These are phyloP conservation scores for Ceriops zippeliana DNA, from an alignment of 345 rosid species.

Conservation along the genomic window DNA sequence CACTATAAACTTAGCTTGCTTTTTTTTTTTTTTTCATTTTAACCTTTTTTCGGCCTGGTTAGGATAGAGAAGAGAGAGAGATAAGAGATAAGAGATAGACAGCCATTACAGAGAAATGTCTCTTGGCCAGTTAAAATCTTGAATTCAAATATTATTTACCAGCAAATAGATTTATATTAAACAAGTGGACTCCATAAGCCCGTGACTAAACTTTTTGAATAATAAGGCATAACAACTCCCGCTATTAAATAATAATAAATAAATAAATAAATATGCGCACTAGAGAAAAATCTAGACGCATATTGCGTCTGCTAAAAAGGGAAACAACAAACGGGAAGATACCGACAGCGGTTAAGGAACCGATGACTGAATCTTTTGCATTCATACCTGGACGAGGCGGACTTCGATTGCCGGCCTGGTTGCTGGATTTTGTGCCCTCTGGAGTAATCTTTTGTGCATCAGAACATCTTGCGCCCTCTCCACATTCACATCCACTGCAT, in stretches of 20 bases:
- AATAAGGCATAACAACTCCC: slow-evolving; percentile 4
- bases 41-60: too few relatives aligned
- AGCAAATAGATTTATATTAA: too few relatives aligned
- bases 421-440: slow-evolving; percentile 44
- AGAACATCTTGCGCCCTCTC: slow-evolving; percentile 64
- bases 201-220: background rate
- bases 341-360: slow-evolving; percentile 1
- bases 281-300: slow-evolving; percentile 12
- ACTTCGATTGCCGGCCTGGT: slow-evolving; percentile 61
- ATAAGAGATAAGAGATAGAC: too few relatives aligned
- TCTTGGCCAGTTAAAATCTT: too few relatives aligned
- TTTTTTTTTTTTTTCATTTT: too few relatives aligned
- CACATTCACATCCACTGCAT: slow-evolving; percentile 59
- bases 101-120: too few relatives aligned
- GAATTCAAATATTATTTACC: too few relatives aligned
- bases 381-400: slow-evolving; percentile 50
- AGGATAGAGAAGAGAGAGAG: too few relatives aligned
- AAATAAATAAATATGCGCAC: background rate
- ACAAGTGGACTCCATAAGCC: too few relatives aligned
- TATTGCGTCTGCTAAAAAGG: slow-evolving; percentile 6
- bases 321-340: slow-evolving; percentile 10
- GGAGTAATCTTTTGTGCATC: slow-evolving; percentile 57
- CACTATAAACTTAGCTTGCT: too few relatives aligned
- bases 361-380: slow-evolving; percentile 6
- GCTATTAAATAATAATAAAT: slow-evolving; percentile 8